Percentiles rank a stretch among this genome's conserved stretches.
These are phyloP conservation scores for Acanthamoeba quina DNA, from an alignment of 208 protist species.

Conservation along the genomic window DNA sequence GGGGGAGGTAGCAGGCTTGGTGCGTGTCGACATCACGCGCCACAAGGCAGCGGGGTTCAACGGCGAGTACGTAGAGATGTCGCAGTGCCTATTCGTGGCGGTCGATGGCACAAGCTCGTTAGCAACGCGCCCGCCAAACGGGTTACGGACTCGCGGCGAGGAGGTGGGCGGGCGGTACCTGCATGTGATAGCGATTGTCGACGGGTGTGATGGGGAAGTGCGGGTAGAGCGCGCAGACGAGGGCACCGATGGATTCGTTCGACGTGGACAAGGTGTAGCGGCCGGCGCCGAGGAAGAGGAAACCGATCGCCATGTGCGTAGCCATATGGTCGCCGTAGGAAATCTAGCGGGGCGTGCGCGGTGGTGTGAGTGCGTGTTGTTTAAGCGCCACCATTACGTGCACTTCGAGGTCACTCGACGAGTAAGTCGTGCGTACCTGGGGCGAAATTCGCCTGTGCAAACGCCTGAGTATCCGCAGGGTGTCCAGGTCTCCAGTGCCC, in stretches of 20 bases:
- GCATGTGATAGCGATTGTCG: constrained; percentile 95
- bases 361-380: not conserved
- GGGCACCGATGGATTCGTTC: constrained; percentile 91
- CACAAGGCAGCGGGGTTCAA: constrained; percentile 94
- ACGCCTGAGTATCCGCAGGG: constrained; percentile 89
- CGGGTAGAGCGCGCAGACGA: constrained; percentile 96
- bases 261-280: constrained; percentile 93
- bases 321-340: constrained; percentile 96
- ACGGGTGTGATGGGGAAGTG: constrained; percentile 91
- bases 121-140: not conserved
- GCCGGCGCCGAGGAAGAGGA: constrained; percentile 96
- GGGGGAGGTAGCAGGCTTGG: constrained; percentile 78
- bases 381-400: not conserved
- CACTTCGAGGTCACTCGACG: not conserved
- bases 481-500: constrained; percentile 93
- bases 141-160: not conserved
- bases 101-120: not conserved
- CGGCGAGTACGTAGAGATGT: constrained; percentile 96
- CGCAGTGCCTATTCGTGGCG: constrained; percentile 85
- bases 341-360: constrained; percentile 77
- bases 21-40: constrained; percentile 94
- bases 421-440: not conserved
- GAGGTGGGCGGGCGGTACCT: constrained; percentile 52
- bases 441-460: constrained; percentile 85
- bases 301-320: constrained; percentile 95